A percentile compares a stretch with the other conserved stretches of the same genome.
phyloP scores from a whole-genome alignment of 1,284 basidiomycete genomes.

The Flammula alnicola region DNA sequence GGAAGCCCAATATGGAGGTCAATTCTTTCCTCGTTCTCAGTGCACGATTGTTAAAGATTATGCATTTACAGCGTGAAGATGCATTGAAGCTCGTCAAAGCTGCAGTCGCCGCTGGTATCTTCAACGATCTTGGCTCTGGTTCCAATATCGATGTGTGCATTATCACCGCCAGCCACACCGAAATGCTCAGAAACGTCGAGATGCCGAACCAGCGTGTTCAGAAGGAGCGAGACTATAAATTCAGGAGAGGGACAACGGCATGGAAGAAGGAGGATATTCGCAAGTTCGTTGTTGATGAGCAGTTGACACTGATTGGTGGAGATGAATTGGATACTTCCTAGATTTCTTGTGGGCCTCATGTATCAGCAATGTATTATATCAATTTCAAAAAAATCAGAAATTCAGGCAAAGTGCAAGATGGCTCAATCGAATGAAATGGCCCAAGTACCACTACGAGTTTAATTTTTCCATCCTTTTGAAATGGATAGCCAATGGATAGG shows the following conservation, averaged over 20 bases:
- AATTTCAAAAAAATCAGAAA: too few relatives aligned
- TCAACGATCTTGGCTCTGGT: slow-evolving; percentile 98
- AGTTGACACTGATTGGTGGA: slow-evolving; percentile 55
- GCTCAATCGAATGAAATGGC: too few relatives aligned
- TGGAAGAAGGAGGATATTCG: slow-evolving; percentile 83
- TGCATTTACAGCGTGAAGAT: slow-evolving; percentile 64
- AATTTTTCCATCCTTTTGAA: too few relatives aligned
- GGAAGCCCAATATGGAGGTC: slow-evolving; percentile 86
- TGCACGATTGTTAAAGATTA: background rate
- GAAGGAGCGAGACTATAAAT: slow-evolving; percentile 87
- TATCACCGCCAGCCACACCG: slow-evolving; percentile 83
- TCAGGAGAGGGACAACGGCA: slow-evolving; percentile 87
- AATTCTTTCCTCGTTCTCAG: slow-evolving; percentile 35
- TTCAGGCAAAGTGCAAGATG: too few relatives aligned
- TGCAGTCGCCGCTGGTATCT: slow-evolving; percentile 95
- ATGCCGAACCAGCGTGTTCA: slow-evolving; percentile 88
- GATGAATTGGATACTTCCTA: slow-evolving; percentile 81
- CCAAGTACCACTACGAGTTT: too few relatives aligned
- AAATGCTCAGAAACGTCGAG: slow-evolving; percentile 90
- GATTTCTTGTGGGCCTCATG: too few relatives aligned
- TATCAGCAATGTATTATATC: too few relatives aligned
- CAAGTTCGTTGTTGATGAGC: slow-evolving; percentile 74
- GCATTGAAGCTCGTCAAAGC: slow-evolving; percentile 86
- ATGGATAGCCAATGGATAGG: too few relatives aligned
- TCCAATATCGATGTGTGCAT: slow-evolving; percentile 98